phyloP scores from a whole-genome alignment of 306 rosid genomes.

The Parietaria judaica region DNA sequence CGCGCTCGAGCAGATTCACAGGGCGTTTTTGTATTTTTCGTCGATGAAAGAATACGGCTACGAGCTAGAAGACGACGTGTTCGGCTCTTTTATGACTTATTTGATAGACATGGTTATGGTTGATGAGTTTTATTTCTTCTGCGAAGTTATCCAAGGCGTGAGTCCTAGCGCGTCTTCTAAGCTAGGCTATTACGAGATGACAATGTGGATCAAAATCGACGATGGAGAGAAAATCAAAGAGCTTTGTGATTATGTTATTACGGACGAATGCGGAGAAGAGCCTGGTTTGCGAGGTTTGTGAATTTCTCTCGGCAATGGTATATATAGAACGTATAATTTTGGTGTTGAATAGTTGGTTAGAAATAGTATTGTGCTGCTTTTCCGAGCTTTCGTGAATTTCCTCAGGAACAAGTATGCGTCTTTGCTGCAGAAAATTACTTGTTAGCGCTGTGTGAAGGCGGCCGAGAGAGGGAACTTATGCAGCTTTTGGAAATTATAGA shows the following conservation, averaged over 20 bases:
- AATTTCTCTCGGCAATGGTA: neutral
- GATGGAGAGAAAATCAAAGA: slow-evolving; percentile 58
- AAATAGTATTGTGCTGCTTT: no score
- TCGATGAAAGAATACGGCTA: slow-evolving; percentile 63
- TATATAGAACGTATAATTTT: no score
- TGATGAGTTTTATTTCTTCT: slow-evolving; percentile 54
- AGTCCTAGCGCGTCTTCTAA: slow-evolving; percentile 41
- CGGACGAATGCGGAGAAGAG: slow-evolving; percentile 28
- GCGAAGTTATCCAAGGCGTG: slow-evolving; percentile 36
- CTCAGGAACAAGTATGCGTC: neutral
- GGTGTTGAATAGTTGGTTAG: no score
- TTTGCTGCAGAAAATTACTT: slow-evolving; percentile 62
- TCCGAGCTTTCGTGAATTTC: no score
- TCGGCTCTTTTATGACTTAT: slow-evolving; percentile 54
- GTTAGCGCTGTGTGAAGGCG: slow-evolving; percentile 75
- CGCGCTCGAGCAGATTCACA: slow-evolving; percentile 40
- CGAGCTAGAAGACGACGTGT: slow-evolving; percentile 51
- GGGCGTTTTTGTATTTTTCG: slow-evolving; percentile 41
- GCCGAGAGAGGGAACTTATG: slow-evolving; percentile 48
- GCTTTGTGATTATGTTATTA: slow-evolving; percentile 40
- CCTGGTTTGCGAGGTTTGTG: slow-evolving; percentile 46
- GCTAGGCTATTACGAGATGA: slow-evolving; percentile 81
- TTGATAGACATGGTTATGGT: slow-evolving; percentile 56
- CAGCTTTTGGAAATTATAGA: slow-evolving; percentile 50
- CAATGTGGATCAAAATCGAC: slow-evolving; percentile 50